Conservation (phyloP, 2,329 filamentous ascomycete genomes). For the Aspergillus candidus region DNA sequence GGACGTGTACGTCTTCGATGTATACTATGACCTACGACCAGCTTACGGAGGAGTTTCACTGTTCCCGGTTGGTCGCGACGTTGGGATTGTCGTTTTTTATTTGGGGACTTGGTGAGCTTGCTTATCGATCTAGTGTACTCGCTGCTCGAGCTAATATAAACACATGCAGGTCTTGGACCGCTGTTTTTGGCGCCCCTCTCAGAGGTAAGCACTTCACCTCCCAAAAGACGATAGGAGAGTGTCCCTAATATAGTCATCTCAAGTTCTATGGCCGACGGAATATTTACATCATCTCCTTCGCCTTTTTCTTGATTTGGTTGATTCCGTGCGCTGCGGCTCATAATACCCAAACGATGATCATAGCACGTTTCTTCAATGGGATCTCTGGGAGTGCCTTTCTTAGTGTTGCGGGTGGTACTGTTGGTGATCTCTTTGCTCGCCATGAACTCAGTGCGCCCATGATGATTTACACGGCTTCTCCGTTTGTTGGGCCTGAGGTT, state of each 20-base stretch:
- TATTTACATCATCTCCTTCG: conserved; percentile 71
- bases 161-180: conserved; percentile 49
- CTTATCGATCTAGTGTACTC: neutral
- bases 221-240: neutral
- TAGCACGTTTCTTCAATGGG: conserved; percentile 64
- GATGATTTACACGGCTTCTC: conserved; percentile 67
- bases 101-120: conserved; percentile 58
- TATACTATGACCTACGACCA: conserved; percentile 79
- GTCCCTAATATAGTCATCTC: conserved; percentile 9
- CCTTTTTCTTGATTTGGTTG: conserved; percentile 70
- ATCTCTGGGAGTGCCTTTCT: conserved; percentile 48
- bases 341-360: conserved; percentile 74
- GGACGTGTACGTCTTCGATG: conserved; percentile 79
- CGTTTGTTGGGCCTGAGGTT: conserved; percentile 53
- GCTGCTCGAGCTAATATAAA: conserved; percentile 8
- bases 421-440: conserved; percentile 69
- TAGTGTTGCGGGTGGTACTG: conserved; percentile 73
- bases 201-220: conserved; percentile 37
- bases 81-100: conserved; percentile 79
- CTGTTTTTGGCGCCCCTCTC: conserved; percentile 59
- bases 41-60: conserved; percentile 67
- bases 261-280: conserved; percentile 78
- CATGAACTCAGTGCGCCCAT: conserved; percentile 71
- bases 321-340: conserved; percentile 74
- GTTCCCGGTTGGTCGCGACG: conserved; percentile 66